Conservation (phyloP, 106 monocot genomes). For the Iris macrosiphon region DNA sequence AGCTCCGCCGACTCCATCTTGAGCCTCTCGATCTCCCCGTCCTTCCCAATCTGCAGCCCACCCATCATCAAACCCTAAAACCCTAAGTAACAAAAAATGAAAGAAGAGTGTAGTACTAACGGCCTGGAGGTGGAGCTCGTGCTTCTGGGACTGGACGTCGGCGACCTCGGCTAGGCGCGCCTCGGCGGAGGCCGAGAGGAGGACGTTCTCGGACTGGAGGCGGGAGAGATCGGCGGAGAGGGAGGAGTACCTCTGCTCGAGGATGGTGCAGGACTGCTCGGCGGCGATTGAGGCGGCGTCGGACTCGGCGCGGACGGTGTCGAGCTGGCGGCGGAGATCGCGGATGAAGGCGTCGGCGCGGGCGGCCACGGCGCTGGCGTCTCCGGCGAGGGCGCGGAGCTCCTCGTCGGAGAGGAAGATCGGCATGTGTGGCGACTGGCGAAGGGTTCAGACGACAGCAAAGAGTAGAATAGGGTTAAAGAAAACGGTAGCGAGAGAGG, state of each 20-base stretch:
- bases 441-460: too few species aligned
- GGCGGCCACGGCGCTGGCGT: conserved; percentile 57
- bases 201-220: conserved; percentile 56
- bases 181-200: conserved; percentile 53
- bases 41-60: conserved; percentile 65
- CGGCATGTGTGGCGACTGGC: conserved; percentile 66
- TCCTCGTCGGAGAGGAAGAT: conserved; percentile 95
- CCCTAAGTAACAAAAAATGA: too few species aligned
- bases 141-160: conserved; percentile 46
- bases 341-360: conserved; percentile 71
- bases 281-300: conserved; percentile 80
- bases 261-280: conserved; percentile 74
- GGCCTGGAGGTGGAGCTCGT: conserved; percentile 57
- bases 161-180: conserved; percentile 40
- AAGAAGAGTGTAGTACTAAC: conserved; percentile 22
- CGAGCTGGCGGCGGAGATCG: conserved; percentile 75
- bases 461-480: too few species aligned
- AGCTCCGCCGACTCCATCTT: conserved; percentile 56
- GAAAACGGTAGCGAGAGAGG: too few species aligned
- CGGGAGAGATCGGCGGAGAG: conserved; percentile 54
- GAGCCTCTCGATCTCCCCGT: conserved; percentile 82
- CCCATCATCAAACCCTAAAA: too few species aligned
- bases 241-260: conserved; percentile 68
- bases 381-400: conserved; percentile 42
- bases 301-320: conserved; percentile 70